Base-by-base conservation (phyloP, 257 asterid species). In the Plantago elongata region DNA sequence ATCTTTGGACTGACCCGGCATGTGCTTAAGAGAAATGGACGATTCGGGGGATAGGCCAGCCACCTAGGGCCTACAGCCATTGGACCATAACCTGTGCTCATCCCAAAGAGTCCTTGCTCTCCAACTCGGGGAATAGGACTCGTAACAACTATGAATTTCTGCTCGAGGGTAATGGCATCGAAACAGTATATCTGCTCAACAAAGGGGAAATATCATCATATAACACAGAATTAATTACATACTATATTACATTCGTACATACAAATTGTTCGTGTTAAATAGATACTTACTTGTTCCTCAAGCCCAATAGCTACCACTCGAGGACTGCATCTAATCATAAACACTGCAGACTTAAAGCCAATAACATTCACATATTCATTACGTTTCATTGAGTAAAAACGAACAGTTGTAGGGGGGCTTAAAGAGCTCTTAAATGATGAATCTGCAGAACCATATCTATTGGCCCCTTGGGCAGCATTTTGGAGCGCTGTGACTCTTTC, bases 31-130 rank as follows among this genome's bases (percentile, higher is more conserved):
- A 58, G 15, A 30, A 72, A 15, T 10, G 78, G 78, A 38, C 69
- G 71, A 30, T 62, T 74, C 40, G 82, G 69, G 58, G 82, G 37
- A 63, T 69, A 77, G 22, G 82, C 82, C 61, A 77, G 61, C 82
- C 82, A 77, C 70, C 82, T 72, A 63, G 78, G 68, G 10, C 82
- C 79, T 49, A 77, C 59, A 38, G 78, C 82, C 72, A 77, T 54
- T 60, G 82, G 79, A 59, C 82, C 82, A 45, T 70, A 77, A n/a
- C 76, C 75, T 8, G 65, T 73, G 65, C 51, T 59, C 14, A 73
- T 56, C 22, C 61, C 63, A 63, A 68, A 68, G 13, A 54, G 61
- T 61, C 82, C 76, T 67, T 65, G 78, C 47, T 66, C 74, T 38
- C 71, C 73, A 11, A 73, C 66, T 63, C 67, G 71, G 44, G 78